Base-by-base conservation (phyloP, 306 rosid genomes). In the Cicer chorassanicum region DNA sequence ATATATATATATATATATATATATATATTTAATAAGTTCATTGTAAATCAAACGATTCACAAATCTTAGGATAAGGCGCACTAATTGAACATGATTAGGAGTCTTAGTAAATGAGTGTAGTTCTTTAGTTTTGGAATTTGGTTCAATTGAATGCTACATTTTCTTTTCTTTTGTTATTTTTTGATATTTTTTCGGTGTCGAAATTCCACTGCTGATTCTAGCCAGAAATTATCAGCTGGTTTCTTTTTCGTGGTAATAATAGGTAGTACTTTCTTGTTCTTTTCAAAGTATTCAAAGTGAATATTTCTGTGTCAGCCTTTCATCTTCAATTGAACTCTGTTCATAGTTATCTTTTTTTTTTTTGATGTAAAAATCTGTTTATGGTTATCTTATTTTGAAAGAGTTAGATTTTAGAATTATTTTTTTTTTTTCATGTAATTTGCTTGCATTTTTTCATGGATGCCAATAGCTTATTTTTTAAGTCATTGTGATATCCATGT, bases 41-140 rank as follows among this genome's bases (percentile, higher is more conserved):
- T 29, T 29, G 5, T 4, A 29, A 24, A 24, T 24, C 34, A 24
- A 24, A 24, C 2, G 34, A 24, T 24, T 24, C 34, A 24, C 4
- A 24, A 24, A 24, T 24, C 34, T 2, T 24, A 24, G 34, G 34
- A 24, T 24, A 24, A 24, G 34, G 34, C 4, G 34, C 34, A 24
- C 34, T 24, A 24, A 24, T 24, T 24, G 72, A 46, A 57, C 68
- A 67, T 42, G 15, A 57, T 63, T 62, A 38, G 62, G 50, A 64
- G 29, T 15, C 44, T 61, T 38, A 36, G 46, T n/a, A 61, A 13
- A 38, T 62, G 40, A 48, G 36, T 34, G 9, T 9, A 14, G 53
- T 74, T 78, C 65, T 74, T 64, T 38, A 21, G 15, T 62, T 68
- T 70, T 42, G 48, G 67, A 75, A 40, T 76, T 48, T 49, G 61